Evolutionary conservation across 2,329 filamentous ascomycete genomes (phyloP).

Genomic region (Alternaria viburni): DNA sequence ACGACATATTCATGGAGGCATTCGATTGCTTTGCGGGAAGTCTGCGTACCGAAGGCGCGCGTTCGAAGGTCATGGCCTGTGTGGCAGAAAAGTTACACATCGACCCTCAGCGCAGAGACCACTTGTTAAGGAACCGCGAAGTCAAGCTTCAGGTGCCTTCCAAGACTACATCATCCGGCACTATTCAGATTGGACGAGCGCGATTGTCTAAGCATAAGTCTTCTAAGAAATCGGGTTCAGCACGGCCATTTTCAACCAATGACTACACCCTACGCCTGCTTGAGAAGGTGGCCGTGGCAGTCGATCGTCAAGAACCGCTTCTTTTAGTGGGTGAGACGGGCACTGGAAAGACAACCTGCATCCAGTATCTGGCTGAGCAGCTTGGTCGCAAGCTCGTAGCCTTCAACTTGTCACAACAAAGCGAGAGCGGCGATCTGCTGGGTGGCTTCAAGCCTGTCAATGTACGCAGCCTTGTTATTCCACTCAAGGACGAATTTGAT

Average conservation of each 20-base stretch:
- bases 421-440: constrained; percentile 92
- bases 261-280: constrained; percentile 82
- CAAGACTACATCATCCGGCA: constrained; percentile 35
- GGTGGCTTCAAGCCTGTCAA: constrained; percentile 98
- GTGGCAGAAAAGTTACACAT: constrained; percentile 90
- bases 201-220: constrained; percentile 53
- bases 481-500: constrained; percentile 92
- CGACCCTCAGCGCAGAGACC: constrained; percentile 78
- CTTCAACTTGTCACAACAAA: constrained; percentile 97
- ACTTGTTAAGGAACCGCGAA: constrained; percentile 75
- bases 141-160: constrained; percentile 62
- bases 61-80: constrained; percentile 65
- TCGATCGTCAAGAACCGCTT: constrained; percentile 85
- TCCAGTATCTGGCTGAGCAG: constrained; percentile 87
- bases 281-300: constrained; percentile 84
- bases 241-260: constrained; percentile 82
- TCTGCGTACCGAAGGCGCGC: constrained; percentile 69
- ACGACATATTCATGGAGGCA: constrained; percentile 92
- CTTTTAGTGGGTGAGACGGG: constrained; percentile 98
- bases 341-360: constrained; percentile 95
- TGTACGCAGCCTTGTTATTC: constrained; percentile 82
- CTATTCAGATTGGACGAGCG: constrained; percentile 50
- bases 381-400: constrained; percentile 87
- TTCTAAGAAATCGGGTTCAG: constrained; percentile 47
- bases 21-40: constrained; percentile 91